Base-by-base conservation (phyloP, 2,329 filamentous ascomycete species). In the Aspergillus transmontanensis region DNA sequence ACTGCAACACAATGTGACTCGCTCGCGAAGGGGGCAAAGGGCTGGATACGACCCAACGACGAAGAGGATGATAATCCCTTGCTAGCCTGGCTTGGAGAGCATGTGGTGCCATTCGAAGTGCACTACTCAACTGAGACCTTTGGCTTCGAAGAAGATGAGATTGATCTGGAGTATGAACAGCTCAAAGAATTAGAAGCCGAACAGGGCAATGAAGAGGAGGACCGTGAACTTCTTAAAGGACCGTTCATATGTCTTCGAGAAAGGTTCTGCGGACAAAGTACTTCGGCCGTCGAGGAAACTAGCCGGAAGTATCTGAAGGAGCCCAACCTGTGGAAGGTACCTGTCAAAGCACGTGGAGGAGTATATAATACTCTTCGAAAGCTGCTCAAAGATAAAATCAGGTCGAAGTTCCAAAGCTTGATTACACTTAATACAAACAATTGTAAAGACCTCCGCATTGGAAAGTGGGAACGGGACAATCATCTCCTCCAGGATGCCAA, bases 351-450 rank as follows among this genome's bases (percentile, higher is more conserved):
- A 21, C 87, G 92, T 6, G 89, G 89, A 0, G 80, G 83, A 0
- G 80, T 94, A 0, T 96, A 94, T 75, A 84, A 86, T 50, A 80
- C 86, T 60, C 83, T 94, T 60, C 86, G 89, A 67, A 76, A 81
- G 1, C 74, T 81, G 58, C 75, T 87, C 1, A 84, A 92, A 59
- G 75, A 76, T 1, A 72, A 76, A 1, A 76, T 89, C 1, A 70
- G 79, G 1, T 61, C 72, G 0, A 72, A 79, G 1, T 82, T 94
- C 54, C 82, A 83, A 2, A 67, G 76, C 0, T 70, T 86, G 1
- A 81, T 87, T 1, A 76, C 76, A 34, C 67, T 80, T 6, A 90
- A 89, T 68, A 74, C 82, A 12, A 71, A 78, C 1, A 77, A 81
- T 4, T 85, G 85, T 34, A 78, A 79, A 12, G 80, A 87, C 16